Evolutionary conservation across 192 early-diverging fungal genomes (phyloP).

Genomic region (Linderina pennispora): DNA sequence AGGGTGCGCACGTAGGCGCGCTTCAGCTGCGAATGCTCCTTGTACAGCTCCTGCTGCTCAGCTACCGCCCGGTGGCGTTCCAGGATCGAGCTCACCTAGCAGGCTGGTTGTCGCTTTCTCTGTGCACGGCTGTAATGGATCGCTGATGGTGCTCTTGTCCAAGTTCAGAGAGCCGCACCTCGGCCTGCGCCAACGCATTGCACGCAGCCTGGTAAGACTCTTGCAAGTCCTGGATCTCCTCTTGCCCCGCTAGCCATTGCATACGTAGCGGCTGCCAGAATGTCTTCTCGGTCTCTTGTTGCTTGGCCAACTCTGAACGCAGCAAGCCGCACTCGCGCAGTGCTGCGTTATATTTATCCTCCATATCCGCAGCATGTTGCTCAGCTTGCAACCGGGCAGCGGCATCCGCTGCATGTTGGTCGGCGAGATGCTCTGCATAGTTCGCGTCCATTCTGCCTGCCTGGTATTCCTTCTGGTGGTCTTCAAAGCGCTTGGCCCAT

Average conservation of each 20-base stretch:
- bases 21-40: constrained; percentile 25
- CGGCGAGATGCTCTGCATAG: not conserved
- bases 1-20: constrained; percentile 26
- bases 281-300: constrained; percentile 15
- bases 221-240: constrained; percentile 34
- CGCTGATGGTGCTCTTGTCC: constrained; percentile 7
- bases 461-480: constrained; percentile 18
- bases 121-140: constrained; percentile 7
- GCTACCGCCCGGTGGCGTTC: constrained; percentile 24
- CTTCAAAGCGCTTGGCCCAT: constrained; percentile 27
- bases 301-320: constrained; percentile 9
- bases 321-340: constrained; percentile 20
- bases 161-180: constrained; percentile 29
- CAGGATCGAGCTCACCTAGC: constrained; percentile 37
- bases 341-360: constrained; percentile 9
- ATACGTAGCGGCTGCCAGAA: constrained; percentile 41
- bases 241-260: constrained; percentile 33
- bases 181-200: constrained; percentile 30
- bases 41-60: constrained; percentile 25
- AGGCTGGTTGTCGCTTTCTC: constrained; percentile 35
- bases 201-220: constrained; percentile 34
- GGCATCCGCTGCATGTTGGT: constrained; percentile 13
- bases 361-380: constrained; percentile 18
- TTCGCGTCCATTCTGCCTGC: not conserved
- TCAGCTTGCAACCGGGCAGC: constrained; percentile 30